Evolutionary conservation across 495 filamentous ascomycete genomes (phyloP).

Genomic region (Chaetomium fimeti): DNA sequence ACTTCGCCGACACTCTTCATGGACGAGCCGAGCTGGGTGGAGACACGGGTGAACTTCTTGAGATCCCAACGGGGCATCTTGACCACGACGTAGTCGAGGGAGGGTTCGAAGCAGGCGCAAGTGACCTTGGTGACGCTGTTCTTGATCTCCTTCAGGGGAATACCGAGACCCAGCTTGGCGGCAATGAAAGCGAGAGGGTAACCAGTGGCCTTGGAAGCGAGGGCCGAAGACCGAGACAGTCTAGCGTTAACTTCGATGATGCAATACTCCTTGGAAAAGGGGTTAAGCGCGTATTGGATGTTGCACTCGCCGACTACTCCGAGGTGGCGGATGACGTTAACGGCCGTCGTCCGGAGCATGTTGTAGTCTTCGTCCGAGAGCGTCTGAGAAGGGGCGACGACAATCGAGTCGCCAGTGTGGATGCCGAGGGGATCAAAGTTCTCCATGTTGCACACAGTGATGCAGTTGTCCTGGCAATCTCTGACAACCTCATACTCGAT

Average conservation of each 20-base stretch:
- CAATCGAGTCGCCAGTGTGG: constrained; percentile 95
- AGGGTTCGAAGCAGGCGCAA: constrained; percentile 98
- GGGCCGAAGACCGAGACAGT: constrained; percentile 90
- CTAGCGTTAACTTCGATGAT: constrained; percentile 99
- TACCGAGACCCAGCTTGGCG: constrained; percentile 90
- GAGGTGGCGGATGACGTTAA: constrained; percentile 93
- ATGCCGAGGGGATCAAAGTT: constrained; percentile 97
- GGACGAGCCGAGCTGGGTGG: constrained; percentile 88
- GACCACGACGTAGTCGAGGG: constrained; percentile 95
- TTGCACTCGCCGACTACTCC: constrained; percentile 98
- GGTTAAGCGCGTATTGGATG: constrained; percentile 94
- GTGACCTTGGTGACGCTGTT: constrained; percentile 96
- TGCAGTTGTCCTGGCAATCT: constrained; percentile 93
- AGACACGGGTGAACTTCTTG: constrained; percentile 97
- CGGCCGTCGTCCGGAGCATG: constrained; percentile 94
- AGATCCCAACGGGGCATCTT: constrained; percentile 99
- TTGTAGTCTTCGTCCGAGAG: constrained; percentile 97
- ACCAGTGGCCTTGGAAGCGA: constrained; percentile 96
- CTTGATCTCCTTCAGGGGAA: constrained; percentile 92
- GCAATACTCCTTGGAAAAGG: constrained; percentile 92
- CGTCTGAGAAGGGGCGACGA: constrained; percentile 93
- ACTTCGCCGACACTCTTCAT: constrained; percentile 99
- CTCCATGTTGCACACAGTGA: constrained; percentile 99
- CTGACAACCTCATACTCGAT: constrained; percentile 97
- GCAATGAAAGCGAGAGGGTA: constrained; percentile 96